These are phyloP conservation scores for Picochlorum sp. DNA, from an alignment of 139 green algal genomes.

Conservation along the genomic window DNA sequence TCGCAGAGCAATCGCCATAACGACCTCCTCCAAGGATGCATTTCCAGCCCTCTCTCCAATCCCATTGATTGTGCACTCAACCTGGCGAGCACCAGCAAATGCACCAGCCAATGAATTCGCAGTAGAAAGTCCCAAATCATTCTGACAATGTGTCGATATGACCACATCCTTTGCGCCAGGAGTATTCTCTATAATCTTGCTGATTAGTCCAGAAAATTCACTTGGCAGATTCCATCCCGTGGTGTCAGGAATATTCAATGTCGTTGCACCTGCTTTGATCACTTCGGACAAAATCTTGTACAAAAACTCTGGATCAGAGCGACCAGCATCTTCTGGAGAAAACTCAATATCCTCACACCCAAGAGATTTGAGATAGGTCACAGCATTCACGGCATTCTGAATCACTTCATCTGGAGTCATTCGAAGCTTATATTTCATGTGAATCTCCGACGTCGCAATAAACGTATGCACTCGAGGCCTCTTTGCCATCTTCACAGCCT, in stretches of 20 bases:
- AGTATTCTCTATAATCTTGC: slow-evolving; percentile 79
- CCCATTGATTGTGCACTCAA: slow-evolving; percentile 99
- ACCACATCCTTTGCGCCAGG: slow-evolving; percentile 72
- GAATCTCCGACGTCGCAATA: slow-evolving; percentile 91
- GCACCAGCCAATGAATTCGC: slow-evolving; percentile 90
- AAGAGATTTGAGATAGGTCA: slow-evolving; percentile 73
- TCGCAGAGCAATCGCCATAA: slow-evolving; percentile 80
- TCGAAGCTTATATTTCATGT: slow-evolving; percentile 93
- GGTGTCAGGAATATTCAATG: slow-evolving; percentile 98
- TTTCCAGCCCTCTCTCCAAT: slow-evolving; percentile 98
- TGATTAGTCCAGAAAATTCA: slow-evolving; percentile 89
- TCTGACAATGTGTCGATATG: slow-evolving; percentile 98
- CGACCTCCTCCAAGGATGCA: slow-evolving; percentile 91
- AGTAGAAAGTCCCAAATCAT: slow-evolving; percentile 94
- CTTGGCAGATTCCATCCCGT: slow-evolving; percentile 90
- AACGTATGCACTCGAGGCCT: slow-evolving; percentile 94
- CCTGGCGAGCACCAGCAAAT: slow-evolving; percentile 33
- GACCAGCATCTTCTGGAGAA: slow-evolving; percentile 87
- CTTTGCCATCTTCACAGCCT: slow-evolving; percentile 63
- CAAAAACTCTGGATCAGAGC: slow-evolving; percentile 86
- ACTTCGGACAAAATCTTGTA: slow-evolving; percentile 81
- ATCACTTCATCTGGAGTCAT: slow-evolving; percentile 87
- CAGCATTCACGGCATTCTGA: slow-evolving; percentile 74
- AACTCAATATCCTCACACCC: slow-evolving; percentile 98
- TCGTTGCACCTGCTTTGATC: slow-evolving; percentile 94